A percentile compares a stretch with the other conserved stretches of the same genome.
Conservation (phyloP, 2,329 filamentous ascomycete species). For the Venturia effusa region DNA sequence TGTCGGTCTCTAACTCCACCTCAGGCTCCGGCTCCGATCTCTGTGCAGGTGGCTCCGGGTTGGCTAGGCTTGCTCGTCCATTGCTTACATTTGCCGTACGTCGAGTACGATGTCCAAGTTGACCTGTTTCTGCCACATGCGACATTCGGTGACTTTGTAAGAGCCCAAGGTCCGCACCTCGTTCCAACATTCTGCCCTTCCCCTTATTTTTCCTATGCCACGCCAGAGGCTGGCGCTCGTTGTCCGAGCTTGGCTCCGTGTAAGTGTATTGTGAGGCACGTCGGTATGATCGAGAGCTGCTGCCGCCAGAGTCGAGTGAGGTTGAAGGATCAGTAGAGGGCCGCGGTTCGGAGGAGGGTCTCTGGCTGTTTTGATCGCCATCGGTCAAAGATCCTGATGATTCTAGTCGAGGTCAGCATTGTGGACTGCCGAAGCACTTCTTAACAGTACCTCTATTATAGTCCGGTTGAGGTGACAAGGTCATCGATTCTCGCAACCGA, state of each 20-base stretch:
- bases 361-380: not conserved
- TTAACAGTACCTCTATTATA: not conserved
- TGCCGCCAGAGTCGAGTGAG: constrained; percentile 3
- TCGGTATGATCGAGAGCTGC: not conserved
- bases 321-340: constrained; percentile 1
- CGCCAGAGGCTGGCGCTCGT: not conserved
- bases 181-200: constrained; percentile 18
- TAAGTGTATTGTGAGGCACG: constrained; percentile 1
- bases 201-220: not conserved
- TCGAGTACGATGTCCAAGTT: constrained; percentile 31
- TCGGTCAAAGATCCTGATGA: not conserved
- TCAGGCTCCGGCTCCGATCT: not conserved
- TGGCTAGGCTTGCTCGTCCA: not conserved
- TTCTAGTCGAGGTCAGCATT: not conserved
- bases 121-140: constrained; percentile 40
- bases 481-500: not conserved
- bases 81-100: constrained; percentile 13
- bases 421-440: not conserved
- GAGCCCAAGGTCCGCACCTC: constrained; percentile 24
- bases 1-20: not conserved
- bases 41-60: not conserved
- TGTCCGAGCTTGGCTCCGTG: not conserved
- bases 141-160: constrained; percentile 37
- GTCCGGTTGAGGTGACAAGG: constrained; percentile 3
- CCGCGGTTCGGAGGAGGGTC: not conserved